Evolutionary conservation across 73 alveolate species (phyloP), one percentile per base, ranked within the genome.

Genomic region (Blepharisma japonicum): DNA sequence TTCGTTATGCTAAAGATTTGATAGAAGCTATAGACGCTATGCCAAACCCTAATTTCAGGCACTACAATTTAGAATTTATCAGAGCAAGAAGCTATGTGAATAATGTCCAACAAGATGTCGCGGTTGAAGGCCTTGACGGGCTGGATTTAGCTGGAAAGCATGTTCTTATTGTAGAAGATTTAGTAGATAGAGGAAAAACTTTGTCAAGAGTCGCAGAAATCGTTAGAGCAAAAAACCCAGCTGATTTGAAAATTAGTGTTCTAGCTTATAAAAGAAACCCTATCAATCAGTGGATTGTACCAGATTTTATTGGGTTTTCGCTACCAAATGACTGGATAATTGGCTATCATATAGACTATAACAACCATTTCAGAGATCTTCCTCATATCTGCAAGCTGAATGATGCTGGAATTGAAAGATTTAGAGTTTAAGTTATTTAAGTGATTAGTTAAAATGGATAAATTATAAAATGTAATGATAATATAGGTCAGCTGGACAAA

Each of bases 331-430:
- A 77, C 6, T 77, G 55, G 61, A 72, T 77, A 2, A 67, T 77
- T 67, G 84, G 84, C 7, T 67, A 68, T 67, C 42, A 56, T 77
- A 68, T 49, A n/a, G 84, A 77, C 66, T 77, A 77, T 39, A 77
- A 77, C 45, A 83, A 55, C 18, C 38, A 66, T 68, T 77, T 77
- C 6, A 77, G 84, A 67, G 84, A 77, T 67, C 21, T 77, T 1
- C 56, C 54, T 11, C 84, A 77, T 77, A 23, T 77, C 42, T 55
- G 81, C 7, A 46, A 20, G 23, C 25, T 77, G 49, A 77, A 77
- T 68, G 55, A 77, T 2, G 82, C 49, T 18, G 84, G 84, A 67
- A 77, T 39, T 6, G 55, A 6, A 6, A 42, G 23, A n/a, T 77
- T 77, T 77, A 77, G 66, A 32, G 42, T 32, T 32, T 32, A 32